Evolutionary conservation across 139 green algal genomes (phyloP), one percentile per base, ranked within the genome.

Genomic region (Astrephomene gubernaculifera): DNA sequence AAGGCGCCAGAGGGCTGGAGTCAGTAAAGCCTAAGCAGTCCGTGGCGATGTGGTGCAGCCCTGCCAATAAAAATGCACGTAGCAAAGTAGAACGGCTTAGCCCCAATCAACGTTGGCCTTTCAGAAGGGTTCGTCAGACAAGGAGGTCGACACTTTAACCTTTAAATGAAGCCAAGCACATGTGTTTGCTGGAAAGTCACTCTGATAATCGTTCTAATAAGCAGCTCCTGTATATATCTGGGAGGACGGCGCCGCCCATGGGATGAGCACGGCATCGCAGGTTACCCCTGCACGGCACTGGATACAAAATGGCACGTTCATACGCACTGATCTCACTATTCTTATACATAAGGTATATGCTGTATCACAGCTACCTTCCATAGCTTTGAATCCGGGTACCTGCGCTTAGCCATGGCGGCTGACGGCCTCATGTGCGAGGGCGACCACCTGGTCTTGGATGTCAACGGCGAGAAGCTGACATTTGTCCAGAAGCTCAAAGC

Each of bases 391-490:
- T 57, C 49, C 14, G 49, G 49, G 12, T 57, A 57, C 49, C 49
- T 57, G 49, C 14, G 24, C 35, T 31, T 4, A 70, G 17, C 14
- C 1, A 83, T 83, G 76, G 60, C 76, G n/a, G 60, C 60, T 27
- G 60, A 72, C 60, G 76, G 76, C 10, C 4, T 72, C 14, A 72
- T 95, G 0, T 38, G 71, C 6, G 91, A 96, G 64, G 93, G 93
- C 1, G 91, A 96, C 71, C 89, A 83, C 27, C 86, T 94, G 7
- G 87, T 97, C 0, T 76, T 95, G 2, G 93, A 96, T 36, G 90
- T 95, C 6, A 94, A 95, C 43, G 90, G 94, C 10, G 94, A 95
- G 24, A 91, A 92, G 60, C 81, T 92, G 44, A 72, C 79, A 0
- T 87, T 90, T 38, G 41, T 94, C 2, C 78, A 84, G 25, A 87